Percentiles rank a stretch among this genome's conserved stretches.
Evolutionary conservation across 192 early-diverging fungal species (phyloP).

Genomic region (Coemansia furcata): DNA sequence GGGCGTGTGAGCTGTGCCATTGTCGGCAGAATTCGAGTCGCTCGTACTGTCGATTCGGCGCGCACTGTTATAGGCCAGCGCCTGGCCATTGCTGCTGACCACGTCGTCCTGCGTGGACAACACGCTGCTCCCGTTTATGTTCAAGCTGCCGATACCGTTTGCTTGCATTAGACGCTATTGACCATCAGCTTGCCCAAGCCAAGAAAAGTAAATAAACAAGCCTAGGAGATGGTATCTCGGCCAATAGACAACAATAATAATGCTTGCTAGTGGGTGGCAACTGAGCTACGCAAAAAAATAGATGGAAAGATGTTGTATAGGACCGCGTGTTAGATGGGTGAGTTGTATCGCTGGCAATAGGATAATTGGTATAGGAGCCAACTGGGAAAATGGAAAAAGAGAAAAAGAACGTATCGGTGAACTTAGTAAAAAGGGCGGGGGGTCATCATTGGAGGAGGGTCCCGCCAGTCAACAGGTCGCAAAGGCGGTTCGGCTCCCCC

Average conservation of each 20-base stretch:
- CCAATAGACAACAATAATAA: not conserved
- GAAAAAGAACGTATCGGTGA: not conserved
- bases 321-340: not conserved
- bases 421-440: not conserved
- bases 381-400: not conserved
- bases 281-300: not conserved
- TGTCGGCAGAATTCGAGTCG: not conserved
- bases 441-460: not conserved
- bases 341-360: not conserved
- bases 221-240: not conserved
- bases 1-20: constrained; percentile 1
- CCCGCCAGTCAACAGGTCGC: not conserved
- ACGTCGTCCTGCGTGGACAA: constrained; percentile 12
- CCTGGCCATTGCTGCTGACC: constrained; percentile 10
- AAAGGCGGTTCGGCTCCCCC: constrained; percentile 2
- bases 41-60: constrained; percentile 8
- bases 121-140: constrained; percentile 19
- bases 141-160: constrained; percentile 44
- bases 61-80: not conserved
- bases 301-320: not conserved
- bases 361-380: not conserved
- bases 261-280: not conserved
- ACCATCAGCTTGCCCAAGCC: constrained; percentile 8
- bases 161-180: constrained; percentile 37
- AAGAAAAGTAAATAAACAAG: not conserved